phyloP scores from a whole-genome alignment of 2,329 filamentous ascomycete species.

The Colletotrichum eleusines region DNA sequence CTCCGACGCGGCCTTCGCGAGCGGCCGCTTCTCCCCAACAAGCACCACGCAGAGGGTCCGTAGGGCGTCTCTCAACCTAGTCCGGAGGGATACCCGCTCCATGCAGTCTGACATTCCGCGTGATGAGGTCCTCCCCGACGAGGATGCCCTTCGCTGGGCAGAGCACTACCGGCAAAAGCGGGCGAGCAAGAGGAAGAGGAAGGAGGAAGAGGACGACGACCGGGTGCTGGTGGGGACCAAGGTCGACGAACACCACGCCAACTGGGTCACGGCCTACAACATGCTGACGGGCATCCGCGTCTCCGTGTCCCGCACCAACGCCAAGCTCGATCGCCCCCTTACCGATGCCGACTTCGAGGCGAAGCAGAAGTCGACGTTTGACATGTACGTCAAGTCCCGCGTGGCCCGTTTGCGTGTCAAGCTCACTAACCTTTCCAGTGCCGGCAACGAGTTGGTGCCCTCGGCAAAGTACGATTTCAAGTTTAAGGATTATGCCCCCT shows the following conservation, averaged over 20 bases:
- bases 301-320: slow-evolving; percentile 94
- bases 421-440: slow-evolving; percentile 66
- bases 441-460: slow-evolving; percentile 95
- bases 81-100: slow-evolving; percentile 83
- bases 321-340: slow-evolving; percentile 91
- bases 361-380: slow-evolving; percentile 98
- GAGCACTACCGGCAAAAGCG: slow-evolving; percentile 93
- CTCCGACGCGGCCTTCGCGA: slow-evolving; percentile 74
- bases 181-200: slow-evolving; percentile 85
- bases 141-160: slow-evolving; percentile 91
- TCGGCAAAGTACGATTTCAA: slow-evolving; percentile 99
- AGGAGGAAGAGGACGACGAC: slow-evolving; percentile 92
- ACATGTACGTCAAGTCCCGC: slow-evolving; percentile 74
- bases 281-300: slow-evolving; percentile 99
- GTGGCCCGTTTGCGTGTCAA: slow-evolving; percentile 25
- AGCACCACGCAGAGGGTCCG: slow-evolving; percentile 67
- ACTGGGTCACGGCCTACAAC: slow-evolving; percentile 98
- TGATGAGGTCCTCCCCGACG: slow-evolving; percentile 87
- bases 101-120: slow-evolving; percentile 86
- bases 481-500: slow-evolving; percentile 99
- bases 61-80: slow-evolving; percentile 86
- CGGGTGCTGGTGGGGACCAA: slow-evolving; percentile 96
- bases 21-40: slow-evolving; percentile 84
- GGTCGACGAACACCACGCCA: slow-evolving; percentile 96
- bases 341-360: slow-evolving; percentile 93